Conservation (phyloP, 208 protist genomes). For the Trypanosoma lewisi region DNA sequence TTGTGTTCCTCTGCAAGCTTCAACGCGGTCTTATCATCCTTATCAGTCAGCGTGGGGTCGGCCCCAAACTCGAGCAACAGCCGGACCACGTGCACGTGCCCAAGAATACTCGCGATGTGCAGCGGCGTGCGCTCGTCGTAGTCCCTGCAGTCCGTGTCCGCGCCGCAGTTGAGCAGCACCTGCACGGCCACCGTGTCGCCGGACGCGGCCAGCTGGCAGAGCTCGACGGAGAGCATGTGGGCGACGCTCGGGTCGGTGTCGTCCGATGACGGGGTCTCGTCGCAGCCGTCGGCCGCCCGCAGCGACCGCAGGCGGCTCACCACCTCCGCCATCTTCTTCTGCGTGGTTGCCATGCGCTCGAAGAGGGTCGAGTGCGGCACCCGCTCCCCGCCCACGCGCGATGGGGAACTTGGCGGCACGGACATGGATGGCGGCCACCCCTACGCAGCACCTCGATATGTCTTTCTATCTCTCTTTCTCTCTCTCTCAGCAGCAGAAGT, state of each 20-base stretch:
- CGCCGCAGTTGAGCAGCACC: slow-evolving; percentile 68
- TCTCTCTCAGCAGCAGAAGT: too few relatives aligned
- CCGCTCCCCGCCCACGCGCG: too few relatives aligned
- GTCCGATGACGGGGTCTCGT: slow-evolving; percentile 10
- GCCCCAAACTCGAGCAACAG: slow-evolving; percentile 72
- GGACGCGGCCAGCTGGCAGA: slow-evolving; percentile 70
- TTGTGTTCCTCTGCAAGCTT: slow-evolving; percentile 66
- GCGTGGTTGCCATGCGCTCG: too few relatives aligned
- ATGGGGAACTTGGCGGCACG: too few relatives aligned
- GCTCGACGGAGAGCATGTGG: slow-evolving; percentile 76
- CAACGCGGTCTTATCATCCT: slow-evolving; percentile 60
- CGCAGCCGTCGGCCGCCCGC: slow-evolving; percentile 1
- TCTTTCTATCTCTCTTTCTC: too few relatives aligned
- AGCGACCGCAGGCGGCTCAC: slow-evolving; percentile 39
- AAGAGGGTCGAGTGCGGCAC: too few relatives aligned
- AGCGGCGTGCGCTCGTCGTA: slow-evolving; percentile 81
- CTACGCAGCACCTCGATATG: too few relatives aligned
- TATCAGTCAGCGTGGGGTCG: slow-evolving; percentile 43
- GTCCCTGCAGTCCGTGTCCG: slow-evolving; percentile 74
- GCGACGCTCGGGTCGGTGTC: slow-evolving; percentile 52
- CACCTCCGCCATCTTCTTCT: too few relatives aligned
- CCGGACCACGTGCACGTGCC: slow-evolving; percentile 47
- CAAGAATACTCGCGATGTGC: slow-evolving; percentile 74
- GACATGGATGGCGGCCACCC: too few relatives aligned
- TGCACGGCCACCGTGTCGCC: slow-evolving; percentile 66